Evolutionary conservation across 2,329 filamentous ascomycete species (phyloP), one percentile per base, ranked within the genome.

Genomic region (Coniosporium tulheliwenetii): DNA sequence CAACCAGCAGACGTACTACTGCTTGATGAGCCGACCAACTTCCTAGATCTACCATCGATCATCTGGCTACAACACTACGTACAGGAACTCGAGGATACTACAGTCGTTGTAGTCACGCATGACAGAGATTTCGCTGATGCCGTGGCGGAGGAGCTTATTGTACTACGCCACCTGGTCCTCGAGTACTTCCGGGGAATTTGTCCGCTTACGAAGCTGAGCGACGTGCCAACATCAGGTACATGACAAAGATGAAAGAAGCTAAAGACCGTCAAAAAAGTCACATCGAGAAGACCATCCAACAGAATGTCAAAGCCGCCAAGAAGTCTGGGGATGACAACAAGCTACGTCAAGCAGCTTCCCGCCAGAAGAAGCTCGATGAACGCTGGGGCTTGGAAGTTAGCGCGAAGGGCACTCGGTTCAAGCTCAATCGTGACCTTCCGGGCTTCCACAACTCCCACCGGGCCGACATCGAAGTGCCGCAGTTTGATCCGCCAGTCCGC

Each of bases 21-120:
- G 39, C 73, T 93, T 2, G 85, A 93, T 55, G 85, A 93, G 54
- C 85, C 85, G 0, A 93, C 85, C 30, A 93, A 93, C 53, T 93
- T 85, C 53, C 70, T 93, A 1, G 85, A 93, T 52, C 65, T 93
- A 1, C 69, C 86, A 0, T 83, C 82, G 1, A 86, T 93, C 43
- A 75, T 93, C 42, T 93, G 85, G 84, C 67, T 94, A 1, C 80
- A 93, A 53, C 71, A 71, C 10, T 79, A 86, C 52, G 71, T 93
- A 8, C 63, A 63, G 40, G 64, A 71, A 32, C 62, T 69, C 3
- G 70, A 75, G 14, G 57, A 57, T 0, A 61, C 67, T 0, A 91
- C 84, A 0, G 67, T 91, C 1, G 66, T 93, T 12, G 65, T 91
- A 1, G 84, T 91, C 2, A 91, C 85, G 0, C 85, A 93, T 60